These are phyloP conservation scores for Aureobasidium sp. DNA, from an alignment of 2,329 filamentous ascomycete species.

Conservation along the genomic window DNA sequence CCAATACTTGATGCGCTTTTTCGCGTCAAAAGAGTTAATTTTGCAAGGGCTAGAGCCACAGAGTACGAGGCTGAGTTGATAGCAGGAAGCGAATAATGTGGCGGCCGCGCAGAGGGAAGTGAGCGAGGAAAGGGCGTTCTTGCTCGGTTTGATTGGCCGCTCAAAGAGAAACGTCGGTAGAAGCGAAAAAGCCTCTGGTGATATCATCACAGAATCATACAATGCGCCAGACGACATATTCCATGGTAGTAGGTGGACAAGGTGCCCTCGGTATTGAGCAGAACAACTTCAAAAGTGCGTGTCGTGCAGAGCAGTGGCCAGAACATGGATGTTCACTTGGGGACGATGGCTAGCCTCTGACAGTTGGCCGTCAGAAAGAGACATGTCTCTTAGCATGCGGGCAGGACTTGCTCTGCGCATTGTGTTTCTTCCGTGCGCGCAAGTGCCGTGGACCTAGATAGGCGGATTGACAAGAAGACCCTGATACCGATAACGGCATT, in stretches of 20 bases:
- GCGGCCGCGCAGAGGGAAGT: neutral
- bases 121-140: neutral
- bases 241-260: neutral
- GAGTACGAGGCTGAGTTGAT: neutral
- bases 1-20: conserved; percentile 8
- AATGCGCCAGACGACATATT: neutral
- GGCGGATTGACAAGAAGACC: neutral
- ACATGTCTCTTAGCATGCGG: conserved; percentile 11
- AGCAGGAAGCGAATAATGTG: neutral
- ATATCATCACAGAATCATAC: neutral
- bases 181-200: neutral
- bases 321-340: neutral
- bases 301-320: neutral
- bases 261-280: neutral
- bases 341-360: neutral
- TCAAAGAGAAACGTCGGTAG: neutral
- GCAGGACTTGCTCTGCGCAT: neutral
- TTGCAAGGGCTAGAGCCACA: conserved; percentile 1
- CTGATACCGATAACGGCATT: neutral
- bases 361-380: conserved; percentile 9
- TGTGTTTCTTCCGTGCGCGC: neutral
- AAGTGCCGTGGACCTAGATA: neutral
- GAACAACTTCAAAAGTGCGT: neutral
- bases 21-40: neutral
- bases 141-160: neutral